Conservation (phyloP, 306 rosid genomes). For the Leucaena leucocephala region DNA sequence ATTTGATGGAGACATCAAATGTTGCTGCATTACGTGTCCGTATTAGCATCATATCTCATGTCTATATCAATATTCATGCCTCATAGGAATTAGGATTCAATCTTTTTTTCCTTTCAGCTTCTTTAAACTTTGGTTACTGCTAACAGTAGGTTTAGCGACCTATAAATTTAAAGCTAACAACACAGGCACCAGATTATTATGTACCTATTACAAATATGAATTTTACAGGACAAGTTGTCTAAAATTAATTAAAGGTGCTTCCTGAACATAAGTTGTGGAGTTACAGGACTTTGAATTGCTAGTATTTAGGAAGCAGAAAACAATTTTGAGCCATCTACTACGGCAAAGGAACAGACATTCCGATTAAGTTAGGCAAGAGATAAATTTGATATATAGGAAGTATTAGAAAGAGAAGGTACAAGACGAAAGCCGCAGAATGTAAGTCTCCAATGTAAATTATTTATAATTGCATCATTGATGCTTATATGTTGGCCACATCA, state of each 20-base stretch:
- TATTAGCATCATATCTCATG: background rate
- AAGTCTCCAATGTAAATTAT: background rate
- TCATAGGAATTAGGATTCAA: background rate
- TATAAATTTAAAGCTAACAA: background rate
- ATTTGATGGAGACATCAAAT: background rate
- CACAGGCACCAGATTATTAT: background rate
- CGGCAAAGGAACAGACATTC: background rate
- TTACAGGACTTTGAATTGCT: background rate
- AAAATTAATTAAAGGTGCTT: background rate
- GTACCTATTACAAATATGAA: background rate
- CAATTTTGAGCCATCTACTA: background rate
- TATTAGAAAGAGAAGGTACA: background rate
- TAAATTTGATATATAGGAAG: background rate
- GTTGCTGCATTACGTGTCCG: background rate
- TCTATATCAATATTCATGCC: background rate
- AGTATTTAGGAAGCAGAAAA: background rate
- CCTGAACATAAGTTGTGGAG: background rate
- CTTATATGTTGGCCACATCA: background rate
- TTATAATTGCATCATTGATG: background rate
- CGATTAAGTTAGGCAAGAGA: background rate
- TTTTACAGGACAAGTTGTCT: background rate
- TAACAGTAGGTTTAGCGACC: background rate
- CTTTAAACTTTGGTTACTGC: background rate
- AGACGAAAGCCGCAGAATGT: background rate
- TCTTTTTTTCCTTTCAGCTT: background rate